Conservation (phyloP, 345 rosid species). For the Pelargonium nanum region DNA sequence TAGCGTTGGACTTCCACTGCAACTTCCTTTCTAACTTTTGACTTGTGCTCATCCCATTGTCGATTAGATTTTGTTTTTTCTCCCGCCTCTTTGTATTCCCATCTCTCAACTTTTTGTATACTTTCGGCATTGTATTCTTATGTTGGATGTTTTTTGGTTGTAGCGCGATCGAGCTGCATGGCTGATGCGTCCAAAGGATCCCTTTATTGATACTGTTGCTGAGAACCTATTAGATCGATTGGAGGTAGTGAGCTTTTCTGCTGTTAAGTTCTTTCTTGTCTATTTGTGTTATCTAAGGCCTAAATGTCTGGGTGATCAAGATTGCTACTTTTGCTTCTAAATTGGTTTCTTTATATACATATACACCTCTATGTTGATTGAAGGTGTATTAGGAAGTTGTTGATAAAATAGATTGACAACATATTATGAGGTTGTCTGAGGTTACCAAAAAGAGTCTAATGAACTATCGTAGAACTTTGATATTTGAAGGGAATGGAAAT, state of each 20-base stretch:
- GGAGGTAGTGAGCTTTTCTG: conserved; percentile 36
- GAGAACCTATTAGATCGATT: conserved; percentile 82
- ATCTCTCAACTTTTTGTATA: neutral
- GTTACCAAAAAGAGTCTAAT: too few relatives aligned
- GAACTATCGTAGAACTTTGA: too few relatives aligned
- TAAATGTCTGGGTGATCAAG: too few relatives aligned
- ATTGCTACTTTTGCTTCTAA: too few relatives aligned
- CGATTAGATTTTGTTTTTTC: neutral
- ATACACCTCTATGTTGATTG: too few relatives aligned
- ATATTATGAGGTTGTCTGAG: too few relatives aligned
- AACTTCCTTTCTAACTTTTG: neutral
- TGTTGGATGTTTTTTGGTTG: conserved; percentile 17
- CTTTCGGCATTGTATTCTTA: neutral
- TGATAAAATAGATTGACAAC: too few relatives aligned
- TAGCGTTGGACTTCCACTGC: too few relatives aligned
- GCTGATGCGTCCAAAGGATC: conserved; percentile 54
- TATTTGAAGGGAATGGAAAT: too few relatives aligned
- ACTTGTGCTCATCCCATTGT: neutral
- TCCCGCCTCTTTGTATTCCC: neutral
- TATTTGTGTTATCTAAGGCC: neutral
- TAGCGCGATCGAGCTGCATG: conserved; percentile 99
- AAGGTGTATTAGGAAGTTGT: too few relatives aligned
- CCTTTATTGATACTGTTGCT: conserved; percentile 78
- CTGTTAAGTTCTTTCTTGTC: neutral
- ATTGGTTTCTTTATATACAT: too few relatives aligned